Evolutionary conservation across 805 yeast genomes (phyloP).

Genomic region (Ogataea zsoltii): DNA sequence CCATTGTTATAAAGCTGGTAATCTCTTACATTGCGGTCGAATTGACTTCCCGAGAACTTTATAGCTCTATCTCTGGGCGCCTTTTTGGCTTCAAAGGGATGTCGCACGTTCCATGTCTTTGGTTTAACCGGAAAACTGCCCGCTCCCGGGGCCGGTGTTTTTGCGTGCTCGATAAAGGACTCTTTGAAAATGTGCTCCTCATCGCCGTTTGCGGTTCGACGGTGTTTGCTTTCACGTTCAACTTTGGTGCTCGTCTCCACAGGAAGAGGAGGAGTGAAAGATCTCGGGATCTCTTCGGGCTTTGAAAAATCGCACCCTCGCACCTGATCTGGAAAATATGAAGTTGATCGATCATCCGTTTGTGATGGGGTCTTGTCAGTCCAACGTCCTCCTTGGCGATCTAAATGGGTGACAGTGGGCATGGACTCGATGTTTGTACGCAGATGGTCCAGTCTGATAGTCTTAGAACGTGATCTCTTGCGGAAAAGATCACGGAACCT

Average conservation of each 20-base stretch:
- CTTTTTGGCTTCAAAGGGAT: not conserved
- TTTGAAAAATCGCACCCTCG: not conserved
- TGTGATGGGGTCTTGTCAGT: conserved; percentile 10
- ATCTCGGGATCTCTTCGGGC: not conserved
- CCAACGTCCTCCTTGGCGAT: conserved; percentile 24
- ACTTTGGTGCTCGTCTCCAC: conserved; percentile 3
- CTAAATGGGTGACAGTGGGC: conserved; percentile 27
- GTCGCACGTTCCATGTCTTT: not conserved
- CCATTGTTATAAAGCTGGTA: conserved; percentile 25
- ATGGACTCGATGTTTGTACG: conserved; percentile 22
- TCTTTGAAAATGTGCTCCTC: conserved; percentile 19
- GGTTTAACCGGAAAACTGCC: conserved; percentile 8
- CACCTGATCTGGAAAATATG: no score
- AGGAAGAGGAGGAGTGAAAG: not conserved
- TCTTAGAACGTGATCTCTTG: conserved; percentile 4
- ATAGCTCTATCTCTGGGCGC: not conserved
- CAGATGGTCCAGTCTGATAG: conserved; percentile 11
- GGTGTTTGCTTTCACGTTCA: conserved; percentile 13
- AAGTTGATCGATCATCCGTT: not conserved
- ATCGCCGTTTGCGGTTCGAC: conserved; percentile 16
- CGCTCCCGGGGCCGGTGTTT: not conserved
- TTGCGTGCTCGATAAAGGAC: conserved; percentile 14
- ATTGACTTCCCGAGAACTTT: conserved; percentile 10
- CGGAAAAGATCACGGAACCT: conserved; percentile 8
- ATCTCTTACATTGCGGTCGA: conserved; percentile 15